Evolutionary conservation across 73 alveolate genomes (phyloP), one percentile per base, ranked within the genome.

Genomic region (Tetrahymena elliotti): DNA sequence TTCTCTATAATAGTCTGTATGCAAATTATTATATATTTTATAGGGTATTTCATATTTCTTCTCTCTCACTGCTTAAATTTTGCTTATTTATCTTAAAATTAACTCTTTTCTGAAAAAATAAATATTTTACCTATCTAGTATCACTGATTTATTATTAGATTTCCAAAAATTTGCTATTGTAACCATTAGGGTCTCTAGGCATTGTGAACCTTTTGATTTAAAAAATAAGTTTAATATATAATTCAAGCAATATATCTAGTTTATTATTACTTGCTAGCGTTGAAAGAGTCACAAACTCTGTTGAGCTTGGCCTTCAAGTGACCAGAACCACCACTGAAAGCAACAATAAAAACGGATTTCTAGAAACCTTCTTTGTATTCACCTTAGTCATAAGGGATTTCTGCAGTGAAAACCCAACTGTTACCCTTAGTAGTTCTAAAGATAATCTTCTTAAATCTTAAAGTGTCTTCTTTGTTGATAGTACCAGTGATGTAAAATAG

Each of bases 341-440:
- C 98, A 20, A 98, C 98, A 15, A 99, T 96, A 84, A 98, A 97
- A 93, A 97, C 98, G 33, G 88, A 68, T 31, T 68, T 68, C n/a
- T 68, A 68, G 18, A 31, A 68, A 1, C 88, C 88, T 68, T 68
- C 88, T 31, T 68, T 68, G 88, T 2, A 68, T 31, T 68, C 88
- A 68, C 88, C 88, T 68, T 68, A n/a, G n/a, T 68, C 88, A 11
- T 68, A 68, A 11, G 88, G 88, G 11, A 68, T 68, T 68, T 94
- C 96, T 36, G 83, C 53, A 47, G 93, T 88, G 36, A 84, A 35
- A 16, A 94, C 95, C 96, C 96, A 95, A 6, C 99, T 99, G 93
- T 99, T 98, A 52, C 99, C 99, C 96, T 98, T 97, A 35, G 99
- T 98, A 22, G 98, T 96, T 97, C 99, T 98, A 94, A 98, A 98